Conservation (phyloP, 192 early-diverging fungal species). For the Neocallimastix lanati region DNA sequence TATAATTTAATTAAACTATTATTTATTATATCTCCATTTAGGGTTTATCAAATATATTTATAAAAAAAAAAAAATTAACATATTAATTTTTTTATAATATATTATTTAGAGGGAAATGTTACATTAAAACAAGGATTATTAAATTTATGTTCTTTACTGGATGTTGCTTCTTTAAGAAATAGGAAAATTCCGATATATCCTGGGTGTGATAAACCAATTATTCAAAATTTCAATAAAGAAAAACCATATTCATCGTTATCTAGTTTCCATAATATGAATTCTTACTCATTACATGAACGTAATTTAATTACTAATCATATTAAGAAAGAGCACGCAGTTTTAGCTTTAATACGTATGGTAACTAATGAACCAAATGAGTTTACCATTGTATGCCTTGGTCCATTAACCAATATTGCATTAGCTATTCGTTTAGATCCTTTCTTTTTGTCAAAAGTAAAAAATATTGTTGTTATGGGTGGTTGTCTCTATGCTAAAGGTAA, state of each 20-base stretch:
- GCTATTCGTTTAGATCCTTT: slow-evolving; percentile 19
- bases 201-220: neutral
- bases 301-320: neutral
- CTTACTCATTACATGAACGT: neutral
- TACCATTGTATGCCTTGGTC: slow-evolving; percentile 18
- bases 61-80: no score
- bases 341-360: slow-evolving; percentile 12
- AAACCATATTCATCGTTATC: neutral
- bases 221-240: neutral
- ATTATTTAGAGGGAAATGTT: neutral
- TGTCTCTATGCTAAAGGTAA: slow-evolving; percentile 20
- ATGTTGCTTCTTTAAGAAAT: neutral
- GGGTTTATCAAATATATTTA: no score
- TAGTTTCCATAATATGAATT: neutral
- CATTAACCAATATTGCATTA: slow-evolving; percentile 26
- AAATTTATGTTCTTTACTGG: neutral
- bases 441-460: slow-evolving; percentile 21
- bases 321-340: slow-evolving; percentile 12
- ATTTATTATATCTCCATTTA: no score
- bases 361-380: slow-evolving; percentile 10
- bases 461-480: slow-evolving; percentile 25
- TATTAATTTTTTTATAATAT: no score
- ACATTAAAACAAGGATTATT: neutral
- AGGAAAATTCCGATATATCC: neutral
- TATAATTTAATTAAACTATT: no score